These are phyloP conservation scores for Phallus indusiatus DNA, from an alignment of 768 basidiomycete species.

Conservation along the genomic window DNA sequence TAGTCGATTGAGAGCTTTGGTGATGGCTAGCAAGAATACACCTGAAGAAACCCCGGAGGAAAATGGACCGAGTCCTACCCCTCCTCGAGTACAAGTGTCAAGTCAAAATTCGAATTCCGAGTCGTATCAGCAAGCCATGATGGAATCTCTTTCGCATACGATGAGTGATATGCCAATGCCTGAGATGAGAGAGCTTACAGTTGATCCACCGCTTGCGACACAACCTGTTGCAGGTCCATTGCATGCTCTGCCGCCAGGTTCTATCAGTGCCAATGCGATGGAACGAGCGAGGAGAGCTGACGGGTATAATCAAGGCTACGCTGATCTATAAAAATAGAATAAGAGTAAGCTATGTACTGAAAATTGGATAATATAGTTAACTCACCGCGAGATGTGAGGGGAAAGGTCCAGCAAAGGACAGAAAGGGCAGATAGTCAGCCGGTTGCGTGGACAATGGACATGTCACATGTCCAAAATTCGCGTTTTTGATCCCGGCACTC, in stretches of 20 bases:
- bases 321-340: no score
- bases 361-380: no score
- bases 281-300: not conserved
- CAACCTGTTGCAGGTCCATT: not conserved
- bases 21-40: not conserved
- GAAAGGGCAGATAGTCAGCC: no score
- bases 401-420: no score
- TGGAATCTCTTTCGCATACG: not conserved
- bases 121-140: not conserved
- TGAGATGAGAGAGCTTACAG: not conserved
- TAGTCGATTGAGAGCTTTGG: not conserved
- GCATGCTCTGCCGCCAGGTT: not conserved
- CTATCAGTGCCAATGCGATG: constrained; percentile 5
- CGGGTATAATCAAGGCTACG: not conserved
- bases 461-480: no score
- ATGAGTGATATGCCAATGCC: not conserved
- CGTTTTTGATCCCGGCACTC: no score
- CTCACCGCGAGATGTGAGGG: no score
- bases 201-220: not conserved
- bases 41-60: not conserved
- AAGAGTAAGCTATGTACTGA: no score
- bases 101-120: not conserved
- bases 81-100: not conserved
- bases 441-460: no score
- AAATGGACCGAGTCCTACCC: not conserved